Percentiles rank a stretch among this genome's conserved stretches.
These are phyloP conservation scores for Saccharomycopsis sp. DNA, from an alignment of 805 yeast genomes.

Conservation along the genomic window DNA sequence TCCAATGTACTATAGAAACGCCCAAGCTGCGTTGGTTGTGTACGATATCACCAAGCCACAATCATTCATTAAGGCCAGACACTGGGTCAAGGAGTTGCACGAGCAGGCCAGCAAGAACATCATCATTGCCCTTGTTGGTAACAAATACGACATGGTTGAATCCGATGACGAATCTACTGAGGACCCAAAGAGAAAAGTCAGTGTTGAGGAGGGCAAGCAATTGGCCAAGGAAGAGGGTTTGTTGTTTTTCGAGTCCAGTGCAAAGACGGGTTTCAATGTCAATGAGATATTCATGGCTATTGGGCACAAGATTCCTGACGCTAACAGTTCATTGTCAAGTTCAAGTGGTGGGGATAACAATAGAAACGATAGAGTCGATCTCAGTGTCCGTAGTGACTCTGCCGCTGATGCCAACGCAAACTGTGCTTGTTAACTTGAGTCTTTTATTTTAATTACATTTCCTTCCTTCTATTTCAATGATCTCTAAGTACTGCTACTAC, in stretches of 20 bases:
- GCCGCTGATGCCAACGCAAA: conserved; percentile 21
- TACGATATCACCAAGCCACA: conserved; percentile 94
- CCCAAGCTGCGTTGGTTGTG: conserved; percentile 93
- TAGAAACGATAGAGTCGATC: conserved; percentile 29
- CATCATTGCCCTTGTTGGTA: conserved; percentile 88
- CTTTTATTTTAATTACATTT: too few relatives aligned
- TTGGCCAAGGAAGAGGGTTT: conserved; percentile 88
- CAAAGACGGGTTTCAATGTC: conserved; percentile 82
- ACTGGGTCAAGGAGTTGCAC: conserved; percentile 94
- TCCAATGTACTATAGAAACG: conserved; percentile 95
- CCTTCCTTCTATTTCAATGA: too few relatives aligned
- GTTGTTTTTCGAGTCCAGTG: conserved; percentile 88
- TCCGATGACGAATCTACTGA: conserved; percentile 33
- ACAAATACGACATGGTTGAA: conserved; percentile 74
- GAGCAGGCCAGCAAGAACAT: conserved; percentile 93
- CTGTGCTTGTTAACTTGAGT: conserved; percentile 29
- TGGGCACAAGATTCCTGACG: conserved; percentile 71
- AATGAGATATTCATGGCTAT: conserved; percentile 86
- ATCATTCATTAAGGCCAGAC: conserved; percentile 90
- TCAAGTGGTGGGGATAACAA: conserved; percentile 2
- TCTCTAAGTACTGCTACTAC: too few relatives aligned
- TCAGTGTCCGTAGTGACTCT: conserved; percentile 28
- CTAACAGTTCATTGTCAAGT: too few relatives aligned
- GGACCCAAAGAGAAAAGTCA: conserved; percentile 53
- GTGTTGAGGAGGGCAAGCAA: conserved; percentile 75